Base-by-base conservation (phyloP, 2,329 filamentous ascomycete genomes). In the Epichloe sibirici region DNA sequence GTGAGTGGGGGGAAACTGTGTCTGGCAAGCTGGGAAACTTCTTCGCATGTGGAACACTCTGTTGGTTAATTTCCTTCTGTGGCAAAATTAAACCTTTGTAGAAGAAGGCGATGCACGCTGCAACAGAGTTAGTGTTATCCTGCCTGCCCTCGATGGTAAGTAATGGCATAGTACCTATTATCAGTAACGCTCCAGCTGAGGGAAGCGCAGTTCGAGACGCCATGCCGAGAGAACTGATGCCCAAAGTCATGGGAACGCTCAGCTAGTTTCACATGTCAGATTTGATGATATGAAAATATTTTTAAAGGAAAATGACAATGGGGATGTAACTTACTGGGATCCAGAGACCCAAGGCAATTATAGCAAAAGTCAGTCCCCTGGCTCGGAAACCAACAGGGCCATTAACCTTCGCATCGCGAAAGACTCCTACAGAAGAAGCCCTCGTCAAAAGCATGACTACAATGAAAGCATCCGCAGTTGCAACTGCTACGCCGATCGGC, bases 221-320 rank as follows among this genome's bases (percentile, higher is more conserved):
- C 15, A 79, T 61, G 15, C 68, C 64, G 13, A 74, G 67, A 4
- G 65, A 65, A 17, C 57, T 58, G 44, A 74, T 66, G 37, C 77
- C 78, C 7, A 82, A 61, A 48, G 77, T 66, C 63, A 80, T 68
- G 8, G 73, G 68, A 7, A 74, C 68, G 58, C 78, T 81, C 54
- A 71, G 69, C 76, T 80, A 31, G 35, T 55, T 48, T 58, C 49
- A 25, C 40, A 51, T 43, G 44, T 52, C 44, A 49, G 17, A 34
- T 11, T 12, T 12, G 3, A 25, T 28, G 12, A 7, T 21, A n/a
- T 11, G 17, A 5, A 12, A 6, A 11, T 4, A 12, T 13, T 15
- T 23, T 34, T 12, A 17, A 2, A 5, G 35, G 46, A 23, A 8
- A 11, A 31, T 39, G 9, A n/a, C 11, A 25, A 45, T 8, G 5